These are phyloP conservation scores for Arthrobotrys iridis DNA, from an alignment of 2,329 filamentous ascomycete species.

Conservation along the genomic window DNA sequence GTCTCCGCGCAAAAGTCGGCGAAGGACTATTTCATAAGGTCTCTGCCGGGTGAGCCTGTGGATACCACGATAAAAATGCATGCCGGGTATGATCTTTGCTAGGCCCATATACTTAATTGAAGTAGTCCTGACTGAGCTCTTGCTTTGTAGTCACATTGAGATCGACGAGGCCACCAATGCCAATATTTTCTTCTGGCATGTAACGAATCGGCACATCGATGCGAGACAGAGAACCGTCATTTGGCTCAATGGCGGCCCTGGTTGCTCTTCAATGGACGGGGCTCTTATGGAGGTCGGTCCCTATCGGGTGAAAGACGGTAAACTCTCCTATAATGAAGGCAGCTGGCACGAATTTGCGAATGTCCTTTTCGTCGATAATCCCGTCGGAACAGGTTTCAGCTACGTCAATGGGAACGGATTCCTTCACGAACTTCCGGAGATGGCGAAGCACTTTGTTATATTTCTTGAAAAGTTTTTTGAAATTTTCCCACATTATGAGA, in stretches of 20 bases:
- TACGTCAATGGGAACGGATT: constrained; percentile 92
- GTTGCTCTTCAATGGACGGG: constrained; percentile 96
- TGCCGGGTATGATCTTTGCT: constrained; percentile 76
- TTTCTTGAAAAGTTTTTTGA: constrained; percentile 93
- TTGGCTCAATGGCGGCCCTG: constrained; percentile 96
- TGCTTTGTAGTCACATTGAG: constrained; percentile 79
- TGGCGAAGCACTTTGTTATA: constrained; percentile 85
- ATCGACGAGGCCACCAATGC: constrained; percentile 84
- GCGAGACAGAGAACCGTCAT: constrained; percentile 89
- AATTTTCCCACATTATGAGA: constrained; percentile 88
- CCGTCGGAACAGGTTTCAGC: constrained; percentile 95
- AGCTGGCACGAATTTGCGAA: constrained; percentile 99
- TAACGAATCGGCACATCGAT: constrained; percentile 92
- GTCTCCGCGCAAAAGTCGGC: constrained; percentile 68
- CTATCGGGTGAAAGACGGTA: constrained; percentile 81
- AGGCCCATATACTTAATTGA: not conserved
- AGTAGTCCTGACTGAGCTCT: constrained; percentile 23
- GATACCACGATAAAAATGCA: constrained; percentile 92
- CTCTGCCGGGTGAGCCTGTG: constrained; percentile 83
- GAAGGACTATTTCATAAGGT: constrained; percentile 88
- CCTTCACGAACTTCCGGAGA: constrained; percentile 82
- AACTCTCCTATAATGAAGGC: constrained; percentile 83
- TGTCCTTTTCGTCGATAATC: constrained; percentile 94
- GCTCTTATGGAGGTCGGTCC: constrained; percentile 96
- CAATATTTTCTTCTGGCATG: constrained; percentile 99